Evolutionary conservation across 2,329 filamentous ascomycete species (phyloP), one percentile per base, ranked within the genome.

Genomic region (Trichophyton mentagrophytes): DNA sequence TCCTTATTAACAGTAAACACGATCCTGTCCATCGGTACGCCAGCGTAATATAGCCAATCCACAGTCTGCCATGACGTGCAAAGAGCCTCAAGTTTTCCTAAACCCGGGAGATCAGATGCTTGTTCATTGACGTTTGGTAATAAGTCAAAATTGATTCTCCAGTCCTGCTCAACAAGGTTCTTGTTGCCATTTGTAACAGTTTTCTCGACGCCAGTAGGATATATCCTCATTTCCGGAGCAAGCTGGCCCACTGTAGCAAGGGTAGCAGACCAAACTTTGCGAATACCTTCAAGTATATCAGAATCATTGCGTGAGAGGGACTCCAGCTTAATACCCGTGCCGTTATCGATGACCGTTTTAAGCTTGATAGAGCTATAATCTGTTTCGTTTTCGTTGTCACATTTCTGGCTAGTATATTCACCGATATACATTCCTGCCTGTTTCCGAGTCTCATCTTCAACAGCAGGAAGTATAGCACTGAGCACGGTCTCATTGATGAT

Each of bases 41-140:
- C 65, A 0, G 70, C 71, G 60, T 75, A 74, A 30, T 72, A 68
- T 22, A 74, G 62, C 71, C 70, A 75, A 38, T 74, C 71, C 0
- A 67, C 68, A 3, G 71, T 60, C 38, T 67, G 70, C 72, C 71
- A 75, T 2, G 66, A 64, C 1, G 66, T 27, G 44, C 71, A 74
- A 17, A 67, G 66, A n/a, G 67, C 61, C 1, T 61, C 60, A 11
- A 71, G 40, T 3, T 27, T 61, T 0, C 58, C 61, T 4, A 61
- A 60, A 0, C 68, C 68, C 0, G 72, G 71, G 1, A 76, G 64
- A 30, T 73, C 70, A 0, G 70, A 71, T 17, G 46, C 57, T 20
- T 30, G 20, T 8, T 53, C 47, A 27, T 62, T 62, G 25, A 63
- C 63, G 6, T 63, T 20, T 0, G 65, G 66, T 13, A 65, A 38